Evolutionary conservation across 306 rosid genomes (phyloP).

Genomic region (Amphicarpaea edgeworthii): DNA sequence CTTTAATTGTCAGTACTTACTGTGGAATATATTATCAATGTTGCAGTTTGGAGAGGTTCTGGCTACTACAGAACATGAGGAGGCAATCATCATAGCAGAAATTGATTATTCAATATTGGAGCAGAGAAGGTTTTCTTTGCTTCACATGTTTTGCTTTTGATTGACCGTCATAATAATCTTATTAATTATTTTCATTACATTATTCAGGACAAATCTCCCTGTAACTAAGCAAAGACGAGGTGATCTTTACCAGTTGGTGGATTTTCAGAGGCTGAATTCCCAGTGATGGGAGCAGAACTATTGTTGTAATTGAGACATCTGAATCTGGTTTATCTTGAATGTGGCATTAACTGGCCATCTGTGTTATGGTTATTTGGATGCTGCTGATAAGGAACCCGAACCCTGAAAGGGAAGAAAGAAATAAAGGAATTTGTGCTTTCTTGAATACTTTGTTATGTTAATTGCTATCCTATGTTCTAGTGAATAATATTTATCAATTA

Average conservation of each 20-base stretch:
- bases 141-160: conserved; percentile 27
- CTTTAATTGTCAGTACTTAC: conserved; percentile 39
- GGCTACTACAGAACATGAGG: conserved; percentile 96
- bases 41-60: conserved; percentile 89
- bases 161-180: background rate
- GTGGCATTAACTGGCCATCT: conserved; percentile 12
- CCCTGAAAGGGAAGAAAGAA: conserved; percentile 18
- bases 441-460: conserved; percentile 26
- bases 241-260: conserved; percentile 95
- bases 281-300: conserved; percentile 46
- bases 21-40: conserved; percentile 29
- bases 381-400: conserved; percentile 24
- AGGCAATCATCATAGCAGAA: conserved; percentile 80
- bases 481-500: conserved; percentile 17
- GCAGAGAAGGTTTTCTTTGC: conserved; percentile 70
- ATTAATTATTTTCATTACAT: conserved; percentile 36
- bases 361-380: conserved; percentile 13
- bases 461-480: background rate
- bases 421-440: conserved; percentile 37
- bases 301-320: conserved; percentile 14
- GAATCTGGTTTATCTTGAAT: conserved; percentile 1
- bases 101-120: conserved; percentile 80
- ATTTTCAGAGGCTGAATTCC: conserved; percentile 78
- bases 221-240: conserved; percentile 88
- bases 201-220: conserved; percentile 81